These are phyloP conservation scores for Phytophthora foliorum DNA, from an alignment of 352 stramenopile species.

Conservation along the genomic window DNA sequence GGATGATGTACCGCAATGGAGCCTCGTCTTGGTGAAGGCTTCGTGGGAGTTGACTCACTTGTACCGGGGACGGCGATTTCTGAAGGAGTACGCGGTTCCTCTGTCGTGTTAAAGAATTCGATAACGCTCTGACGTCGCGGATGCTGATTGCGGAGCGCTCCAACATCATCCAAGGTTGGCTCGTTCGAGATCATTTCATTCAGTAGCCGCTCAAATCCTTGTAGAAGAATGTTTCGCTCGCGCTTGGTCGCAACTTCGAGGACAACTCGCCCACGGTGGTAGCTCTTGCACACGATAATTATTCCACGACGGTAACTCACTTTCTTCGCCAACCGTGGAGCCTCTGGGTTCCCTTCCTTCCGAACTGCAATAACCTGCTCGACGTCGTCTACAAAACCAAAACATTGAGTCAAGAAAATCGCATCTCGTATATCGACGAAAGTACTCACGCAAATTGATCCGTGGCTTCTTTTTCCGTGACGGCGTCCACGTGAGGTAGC, in stretches of 20 bases:
- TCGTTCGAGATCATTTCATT: conserved; percentile 56
- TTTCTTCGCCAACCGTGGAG: conserved; percentile 63
- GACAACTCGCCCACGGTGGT: conserved; percentile 69
- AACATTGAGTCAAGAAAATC: background rate
- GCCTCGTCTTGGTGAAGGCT: conserved; percentile 9
- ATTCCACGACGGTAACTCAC: conserved; percentile 70
- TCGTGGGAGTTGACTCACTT: background rate
- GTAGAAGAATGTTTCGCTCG: conserved; percentile 67
- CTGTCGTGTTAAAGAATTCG: conserved; percentile 54
- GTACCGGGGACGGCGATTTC: background rate
- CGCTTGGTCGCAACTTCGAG: conserved; percentile 68
- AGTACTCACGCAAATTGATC: conserved; percentile 65
- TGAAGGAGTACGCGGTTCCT: conserved; percentile 12
- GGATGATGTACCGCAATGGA: conserved; percentile 12
- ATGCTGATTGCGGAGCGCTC: conserved; percentile 56
- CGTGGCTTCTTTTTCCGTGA: conserved; percentile 74
- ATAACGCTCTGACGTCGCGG: conserved; percentile 59
- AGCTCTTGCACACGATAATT: conserved; percentile 74
- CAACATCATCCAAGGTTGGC: conserved; percentile 52
- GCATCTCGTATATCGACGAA: background rate
- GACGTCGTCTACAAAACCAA: conserved; percentile 61
- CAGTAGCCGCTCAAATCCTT: conserved; percentile 64
- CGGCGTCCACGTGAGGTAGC: conserved; percentile 78
- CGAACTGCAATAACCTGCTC: conserved; percentile 62
- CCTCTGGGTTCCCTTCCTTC: conserved; percentile 61